Evolutionary conservation across 495 filamentous ascomycete genomes (phyloP).

Genomic region (Pseudevernia furfuracea): DNA sequence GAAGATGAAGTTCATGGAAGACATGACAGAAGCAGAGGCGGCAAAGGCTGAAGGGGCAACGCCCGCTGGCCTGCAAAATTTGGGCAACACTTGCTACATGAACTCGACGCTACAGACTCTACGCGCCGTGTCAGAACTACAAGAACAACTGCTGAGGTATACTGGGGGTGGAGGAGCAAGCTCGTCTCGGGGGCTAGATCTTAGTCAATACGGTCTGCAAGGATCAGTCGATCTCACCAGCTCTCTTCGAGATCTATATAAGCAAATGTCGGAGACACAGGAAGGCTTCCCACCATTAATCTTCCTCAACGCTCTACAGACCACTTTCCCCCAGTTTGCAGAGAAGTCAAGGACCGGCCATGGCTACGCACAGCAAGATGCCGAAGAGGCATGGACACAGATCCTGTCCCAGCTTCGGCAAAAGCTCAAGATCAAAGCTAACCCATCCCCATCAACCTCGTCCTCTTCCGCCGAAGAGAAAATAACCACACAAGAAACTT

Average conservation of each 20-base stretch:
- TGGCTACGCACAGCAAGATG: slow-evolving; percentile 92
- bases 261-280: slow-evolving; percentile 87
- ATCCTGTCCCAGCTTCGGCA: slow-evolving; percentile 79
- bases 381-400: slow-evolving; percentile 97
- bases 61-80: slow-evolving; percentile 82
- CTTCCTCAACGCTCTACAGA: slow-evolving; percentile 77
- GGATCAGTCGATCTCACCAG: slow-evolving; percentile 65
- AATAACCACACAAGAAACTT: slow-evolving; percentile 42
- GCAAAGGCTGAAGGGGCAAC: slow-evolving; percentile 74
- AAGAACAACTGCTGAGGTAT: slow-evolving; percentile 69
- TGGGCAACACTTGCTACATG: slow-evolving; percentile 97
- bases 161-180: slow-evolving; percentile 25
- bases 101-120: slow-evolving; percentile 92
- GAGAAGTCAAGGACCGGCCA: slow-evolving; percentile 72
- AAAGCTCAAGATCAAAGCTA: slow-evolving; percentile 61
- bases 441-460: slow-evolving; percentile 12
- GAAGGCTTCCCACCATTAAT: slow-evolving; percentile 76
- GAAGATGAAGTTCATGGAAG: slow-evolving; percentile 80
- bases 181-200: slow-evolving; percentile 36
- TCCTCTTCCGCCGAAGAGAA: slow-evolving; percentile 30
- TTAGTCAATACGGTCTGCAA: slow-evolving; percentile 54
- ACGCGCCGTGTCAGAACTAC: slow-evolving; percentile 82
- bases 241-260: slow-evolving; percentile 80
- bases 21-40: slow-evolving; percentile 93
- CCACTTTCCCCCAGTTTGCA: slow-evolving; percentile 86